Conservation (phyloP, 2,329 filamentous ascomycete species). For the Pseudogymnoascus sp. region DNA sequence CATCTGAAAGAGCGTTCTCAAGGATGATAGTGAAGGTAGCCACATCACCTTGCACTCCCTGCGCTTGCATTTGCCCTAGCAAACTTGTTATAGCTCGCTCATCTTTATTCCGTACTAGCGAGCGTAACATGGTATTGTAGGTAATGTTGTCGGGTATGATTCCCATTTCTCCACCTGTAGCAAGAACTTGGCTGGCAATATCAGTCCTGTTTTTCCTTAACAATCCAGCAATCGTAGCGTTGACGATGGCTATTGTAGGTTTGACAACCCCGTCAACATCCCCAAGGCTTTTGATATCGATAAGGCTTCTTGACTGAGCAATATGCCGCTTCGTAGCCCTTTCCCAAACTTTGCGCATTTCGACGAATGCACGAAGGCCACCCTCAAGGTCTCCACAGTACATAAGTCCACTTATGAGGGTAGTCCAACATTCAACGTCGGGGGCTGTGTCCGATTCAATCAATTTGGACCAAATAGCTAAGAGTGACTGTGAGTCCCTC, state of each 20-base stretch:
- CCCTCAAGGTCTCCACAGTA: constrained; percentile 42
- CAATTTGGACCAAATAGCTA: constrained; percentile 61
- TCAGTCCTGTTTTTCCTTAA: constrained; percentile 40
- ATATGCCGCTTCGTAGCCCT: constrained; percentile 16
- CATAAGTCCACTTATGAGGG: constrained; percentile 59
- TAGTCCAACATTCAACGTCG: constrained; percentile 61
- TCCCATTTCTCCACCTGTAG: constrained; percentile 34
- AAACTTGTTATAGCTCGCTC: constrained; percentile 42
- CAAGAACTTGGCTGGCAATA: constrained; percentile 46
- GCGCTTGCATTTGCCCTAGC: constrained; percentile 49
- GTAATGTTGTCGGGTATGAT: constrained; percentile 40
- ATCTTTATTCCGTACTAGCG: constrained; percentile 44
- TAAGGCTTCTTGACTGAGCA: constrained; percentile 15
- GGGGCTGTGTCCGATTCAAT: constrained; percentile 47
- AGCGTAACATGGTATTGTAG: constrained; percentile 62
- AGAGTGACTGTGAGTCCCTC: constrained; percentile 50
- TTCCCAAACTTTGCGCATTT: constrained; percentile 57
- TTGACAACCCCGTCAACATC: constrained; percentile 36
- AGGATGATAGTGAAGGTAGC: constrained; percentile 68
- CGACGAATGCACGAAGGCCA: constrained; percentile 55
- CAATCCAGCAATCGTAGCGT: constrained; percentile 60
- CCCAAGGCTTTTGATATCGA: constrained; percentile 24
- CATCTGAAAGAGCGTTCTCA: constrained; percentile 43
- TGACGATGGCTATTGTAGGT: constrained; percentile 58
- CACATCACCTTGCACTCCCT: constrained; percentile 50